These are phyloP conservation scores for Venturia oleaginea DNA, from an alignment of 2,329 filamentous ascomycete genomes.

Conservation along the genomic window DNA sequence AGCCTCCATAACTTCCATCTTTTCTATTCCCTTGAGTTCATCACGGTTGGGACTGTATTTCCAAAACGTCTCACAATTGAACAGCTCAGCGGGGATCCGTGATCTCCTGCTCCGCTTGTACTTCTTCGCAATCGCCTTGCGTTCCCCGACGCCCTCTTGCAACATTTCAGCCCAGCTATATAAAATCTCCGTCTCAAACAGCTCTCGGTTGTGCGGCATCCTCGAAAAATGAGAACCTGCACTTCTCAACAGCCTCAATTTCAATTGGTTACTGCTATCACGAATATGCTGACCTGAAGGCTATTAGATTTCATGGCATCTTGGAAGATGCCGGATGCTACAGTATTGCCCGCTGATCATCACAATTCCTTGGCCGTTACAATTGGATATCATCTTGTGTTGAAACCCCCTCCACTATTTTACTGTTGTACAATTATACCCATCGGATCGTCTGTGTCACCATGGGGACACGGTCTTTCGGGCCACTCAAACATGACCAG, in stretches of 20 bases:
- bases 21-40: neutral
- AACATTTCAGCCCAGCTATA: neutral
- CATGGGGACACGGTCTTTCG: neutral
- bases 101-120: neutral
- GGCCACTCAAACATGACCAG: neutral
- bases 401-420: neutral
- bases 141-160: neutral
- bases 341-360: neutral
- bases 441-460: neutral
- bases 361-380: neutral
- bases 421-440: neutral
- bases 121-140: neutral
- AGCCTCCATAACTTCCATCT: neutral
- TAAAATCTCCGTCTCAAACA: neutral
- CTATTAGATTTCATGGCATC: neutral
- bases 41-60: neutral
- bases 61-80: neutral
- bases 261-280: too few species aligned
- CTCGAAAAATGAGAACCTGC: neutral
- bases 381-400: neutral
- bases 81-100: neutral
- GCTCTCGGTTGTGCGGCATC: neutral
- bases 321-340: neutral
- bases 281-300: too few species aligned
- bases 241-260: too few species aligned